These are phyloP conservation scores for Zea mays DNA, from an alignment of 176 grass and related monocot genomes.

Conservation along the genomic window Zm-B73-REFERENCE-NAM-5.0 NC_050105.1:102339501-102340000, in stretches of 20 bases:
- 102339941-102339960: conserved; percentile 87
- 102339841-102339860: conserved; percentile 95
- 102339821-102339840: conserved; percentile 6
- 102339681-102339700: conserved; percentile 98
- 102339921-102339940: conserved; percentile 69
- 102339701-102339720: conserved; percentile 81
- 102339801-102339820: background rate
- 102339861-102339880: conserved; percentile 99
- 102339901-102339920: conserved; percentile 96
- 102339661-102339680: conserved; percentile 98
- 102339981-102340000: conserved; percentile 72
- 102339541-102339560: background rate
- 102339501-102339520: background rate
- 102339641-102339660: conserved; percentile 24
- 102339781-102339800: conserved; percentile 11
- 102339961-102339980: conserved; percentile 96
- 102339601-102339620: background rate
- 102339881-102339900: conserved; percentile 80
- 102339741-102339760: conserved; percentile 72
- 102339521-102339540: background rate
- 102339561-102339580: background rate
- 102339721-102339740: conserved; percentile 76
- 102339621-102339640: too few relatives aligned
- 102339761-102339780: conserved; percentile 94
- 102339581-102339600: background rate